Evolutionary conservation across 2,329 filamentous ascomycete genomes (phyloP).

Genomic region (Pleochaeta shiraiana): DNA sequence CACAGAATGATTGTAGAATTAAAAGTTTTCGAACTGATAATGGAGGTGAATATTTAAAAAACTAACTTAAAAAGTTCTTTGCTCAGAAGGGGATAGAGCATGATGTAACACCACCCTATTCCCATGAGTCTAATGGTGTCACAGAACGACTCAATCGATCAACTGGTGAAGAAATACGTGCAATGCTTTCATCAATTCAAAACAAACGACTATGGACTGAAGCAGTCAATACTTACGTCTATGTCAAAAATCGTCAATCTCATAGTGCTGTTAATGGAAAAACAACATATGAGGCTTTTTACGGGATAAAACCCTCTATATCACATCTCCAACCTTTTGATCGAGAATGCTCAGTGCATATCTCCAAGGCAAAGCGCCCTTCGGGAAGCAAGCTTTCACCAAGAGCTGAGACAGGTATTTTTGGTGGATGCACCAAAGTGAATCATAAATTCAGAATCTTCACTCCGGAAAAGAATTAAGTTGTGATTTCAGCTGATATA

Average conservation of each 20-base stretch:
- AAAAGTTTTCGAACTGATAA: background rate
- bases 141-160: background rate
- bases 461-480: background rate
- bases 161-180: background rate
- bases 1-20: background rate
- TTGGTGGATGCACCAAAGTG: background rate
- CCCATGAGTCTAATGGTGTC: constrained; percentile 1
- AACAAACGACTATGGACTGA: background rate
- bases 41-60: background rate
- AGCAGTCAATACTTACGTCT: constrained; percentile 1
- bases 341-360: background rate
- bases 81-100: constrained; percentile 2
- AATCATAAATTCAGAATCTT: background rate
- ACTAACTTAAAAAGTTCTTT: background rate
- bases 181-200: background rate
- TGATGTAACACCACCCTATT: background rate
- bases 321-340: background rate
- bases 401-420: background rate
- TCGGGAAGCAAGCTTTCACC: background rate
- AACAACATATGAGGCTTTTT: background rate
- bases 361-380: background rate
- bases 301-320: background rate
- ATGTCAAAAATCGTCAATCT: constrained; percentile 4
- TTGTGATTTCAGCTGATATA: background rate
- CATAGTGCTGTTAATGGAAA: background rate